phyloP scores from a whole-genome alignment of 2,329 filamentous ascomycete species.

The Colletotrichum sidae region DNA sequence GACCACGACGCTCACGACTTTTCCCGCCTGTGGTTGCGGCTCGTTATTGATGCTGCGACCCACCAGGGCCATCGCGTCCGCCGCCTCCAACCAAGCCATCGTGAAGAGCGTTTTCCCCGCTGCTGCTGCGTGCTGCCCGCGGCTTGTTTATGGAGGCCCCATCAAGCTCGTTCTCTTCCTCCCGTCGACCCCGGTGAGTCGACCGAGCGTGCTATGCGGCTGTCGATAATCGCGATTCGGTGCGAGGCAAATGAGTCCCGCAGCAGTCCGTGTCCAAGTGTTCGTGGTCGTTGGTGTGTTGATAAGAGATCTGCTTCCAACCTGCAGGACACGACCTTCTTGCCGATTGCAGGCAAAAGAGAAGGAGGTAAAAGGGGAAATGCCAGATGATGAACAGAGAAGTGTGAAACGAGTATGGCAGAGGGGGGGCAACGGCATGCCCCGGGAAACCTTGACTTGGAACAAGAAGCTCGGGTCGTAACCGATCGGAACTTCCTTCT shows the following conservation, averaged over 20 bases:
- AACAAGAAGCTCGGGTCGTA: background rate
- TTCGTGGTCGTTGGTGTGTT: no score
- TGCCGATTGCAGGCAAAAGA: background rate
- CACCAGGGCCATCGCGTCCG: background rate
- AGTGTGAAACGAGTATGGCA: background rate
- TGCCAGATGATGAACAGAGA: conserved; percentile 1
- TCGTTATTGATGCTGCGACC: conserved; percentile 23
- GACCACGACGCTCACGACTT: conserved; percentile 29
- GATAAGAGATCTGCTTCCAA: no score
- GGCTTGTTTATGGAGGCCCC: conserved; percentile 15
- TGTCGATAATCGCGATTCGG: background rate
- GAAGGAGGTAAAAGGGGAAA: background rate
- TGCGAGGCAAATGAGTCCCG: no score
- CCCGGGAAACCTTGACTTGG: conserved; percentile 15
- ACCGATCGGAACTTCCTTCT: background rate
- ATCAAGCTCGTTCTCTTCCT: conserved; percentile 7
- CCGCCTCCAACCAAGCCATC: conserved; percentile 1
- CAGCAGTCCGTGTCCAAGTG: no score
- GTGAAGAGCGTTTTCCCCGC: background rate
- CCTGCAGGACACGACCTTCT: no score
- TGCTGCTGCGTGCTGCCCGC: conserved; percentile 18
- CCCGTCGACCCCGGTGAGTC: conserved; percentile 10
- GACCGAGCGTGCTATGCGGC: background rate
- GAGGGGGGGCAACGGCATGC: background rate
- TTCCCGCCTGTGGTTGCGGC: conserved; percentile 25